Evolutionary conservation across 2,329 filamentous ascomycete species (phyloP), one percentile per base, ranked within the genome.

Genomic region (Xylaria multiplex): DNA sequence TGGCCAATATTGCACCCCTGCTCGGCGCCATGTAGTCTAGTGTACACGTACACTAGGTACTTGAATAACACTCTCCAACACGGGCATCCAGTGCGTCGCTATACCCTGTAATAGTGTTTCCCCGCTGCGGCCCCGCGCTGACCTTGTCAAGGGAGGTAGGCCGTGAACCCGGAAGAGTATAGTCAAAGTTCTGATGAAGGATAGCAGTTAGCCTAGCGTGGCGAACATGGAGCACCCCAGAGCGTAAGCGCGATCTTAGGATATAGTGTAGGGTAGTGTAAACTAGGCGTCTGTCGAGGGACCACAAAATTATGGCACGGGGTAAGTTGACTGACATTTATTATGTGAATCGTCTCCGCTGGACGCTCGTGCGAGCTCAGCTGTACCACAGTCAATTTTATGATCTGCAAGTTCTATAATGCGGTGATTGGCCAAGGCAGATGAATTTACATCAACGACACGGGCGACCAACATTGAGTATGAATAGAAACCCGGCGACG

Each of bases 1-100:
- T 70, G 63, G 64, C 68, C 65, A 72, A 71, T 72, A 65, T 62
- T 11, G 30, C 42, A 71, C 65, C 71, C 72, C 60, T 72, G 73
- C 54, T 65, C 49, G 42, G 63, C 50, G 58, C 40, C 45, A 64
- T 64, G 71, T 70, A n/a, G 37, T 43, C 16, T 37, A 27, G 27
- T 16, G 70, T 69, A 71, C 62, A 50, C 52, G 42, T 60, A 59
- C 66, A 67, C 43, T 56, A 35, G 32, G 32, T 35, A 35, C 49
- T 27, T 55, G 53, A 46, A 52, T 52, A 63, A 50, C 57, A 48
- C 52, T 32, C 66, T 69, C 66, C 66, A 69, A 66, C 64, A 59
- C 35, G 37, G 46, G 32, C 24, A 69, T 62, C 68, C 66, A 64
- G 59, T 54, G 58, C 59, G 62, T 62, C 69, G 69, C 46, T 70